Percentiles rank a stretch among this genome's conserved stretches.
These are phyloP conservation scores for Geotrichum siamense DNA, from an alignment of 1,139 yeast genomes.

Conservation along the genomic window DNA sequence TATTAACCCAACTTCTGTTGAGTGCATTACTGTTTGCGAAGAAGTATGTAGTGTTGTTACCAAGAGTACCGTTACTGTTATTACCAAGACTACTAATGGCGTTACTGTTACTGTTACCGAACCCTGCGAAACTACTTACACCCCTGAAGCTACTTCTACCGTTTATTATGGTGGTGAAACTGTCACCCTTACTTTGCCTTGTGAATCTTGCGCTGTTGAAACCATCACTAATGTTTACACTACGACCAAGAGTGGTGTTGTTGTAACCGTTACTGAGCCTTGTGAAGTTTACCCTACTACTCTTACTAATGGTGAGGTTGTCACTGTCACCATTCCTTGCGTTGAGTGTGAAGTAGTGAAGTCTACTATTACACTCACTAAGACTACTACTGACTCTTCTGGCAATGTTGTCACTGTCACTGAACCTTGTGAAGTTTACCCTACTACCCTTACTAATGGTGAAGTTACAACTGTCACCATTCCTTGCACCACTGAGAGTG, in stretches of 20 bases:
- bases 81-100: slow-evolving; percentile 13
- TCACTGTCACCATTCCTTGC: slow-evolving; percentile 8
- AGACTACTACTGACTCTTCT: slow-evolving; percentile 1
- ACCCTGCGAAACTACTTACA: slow-evolving; percentile 14
- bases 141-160: slow-evolving; percentile 10
- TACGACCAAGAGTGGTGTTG: neutral
- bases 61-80: slow-evolving; percentile 8
- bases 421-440: neutral
- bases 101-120: slow-evolving; percentile 17
- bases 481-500: neutral
- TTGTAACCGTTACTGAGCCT: slow-evolving; percentile 2
- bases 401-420: slow-evolving; percentile 7
- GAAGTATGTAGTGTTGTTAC: slow-evolving; percentile 5
- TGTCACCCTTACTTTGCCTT: slow-evolving; percentile 8
- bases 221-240: slow-evolving; percentile 3
- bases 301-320: neutral
- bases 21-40: slow-evolving; percentile 14
- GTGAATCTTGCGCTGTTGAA: neutral
- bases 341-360: neutral
- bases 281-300: neutral
- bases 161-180: slow-evolving; percentile 12
- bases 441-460: slow-evolving; percentile 2
- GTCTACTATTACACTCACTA: neutral
- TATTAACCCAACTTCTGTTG: slow-evolving; percentile 13
- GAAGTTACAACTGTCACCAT: neutral